These are phyloP conservation scores for Xerocomellus amylosporus DNA, from an alignment of 768 basidiomycete genomes.

Conservation along the genomic window DNA sequence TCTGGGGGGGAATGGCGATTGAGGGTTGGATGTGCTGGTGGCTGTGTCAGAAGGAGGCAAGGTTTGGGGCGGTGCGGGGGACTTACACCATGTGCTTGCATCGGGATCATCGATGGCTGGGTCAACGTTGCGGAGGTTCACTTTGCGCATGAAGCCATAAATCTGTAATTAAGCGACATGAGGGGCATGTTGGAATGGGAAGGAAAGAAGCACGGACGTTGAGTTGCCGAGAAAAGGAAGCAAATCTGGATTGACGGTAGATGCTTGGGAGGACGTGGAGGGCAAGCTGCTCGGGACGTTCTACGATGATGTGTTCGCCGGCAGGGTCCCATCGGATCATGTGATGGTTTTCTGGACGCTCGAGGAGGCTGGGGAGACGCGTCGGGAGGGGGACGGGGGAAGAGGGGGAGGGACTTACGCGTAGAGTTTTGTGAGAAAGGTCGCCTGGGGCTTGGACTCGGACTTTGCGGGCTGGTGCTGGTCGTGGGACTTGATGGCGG, in stretches of 20 bases:
- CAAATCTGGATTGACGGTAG: constrained; percentile 95
- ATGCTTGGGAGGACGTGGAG: constrained; percentile 91
- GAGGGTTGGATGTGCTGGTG: constrained; percentile 82
- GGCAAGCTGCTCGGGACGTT: constrained; percentile 89
- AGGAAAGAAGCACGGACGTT: constrained; percentile 63
- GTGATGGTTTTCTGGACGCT: constrained; percentile 89
- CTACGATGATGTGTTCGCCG: constrained; percentile 94
- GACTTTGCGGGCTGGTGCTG: constrained; percentile 59
- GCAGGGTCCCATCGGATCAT: constrained; percentile 97
- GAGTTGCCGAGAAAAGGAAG: constrained; percentile 95
- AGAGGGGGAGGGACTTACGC: constrained; percentile 56
- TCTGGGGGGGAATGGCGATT: constrained; percentile 88
- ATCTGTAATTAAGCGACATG: constrained; percentile 55
- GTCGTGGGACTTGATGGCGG: constrained; percentile 34
- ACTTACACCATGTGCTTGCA: constrained; percentile 95
- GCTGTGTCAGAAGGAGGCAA: constrained; percentile 22
- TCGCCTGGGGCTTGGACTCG: constrained; percentile 83
- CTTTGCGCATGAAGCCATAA: constrained; percentile 98
- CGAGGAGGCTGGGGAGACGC: constrained; percentile 61
- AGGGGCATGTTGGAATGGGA: constrained; percentile 21
- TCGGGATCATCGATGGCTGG: constrained; percentile 94
- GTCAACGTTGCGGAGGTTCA: constrained; percentile 93
- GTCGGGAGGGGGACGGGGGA: constrained; percentile 12
- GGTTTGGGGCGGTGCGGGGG: constrained; percentile 15
- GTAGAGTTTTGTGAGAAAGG: constrained; percentile 97